A percentile compares a stretch with the other conserved stretches of the same genome.
These are phyloP conservation scores for Ophidiomyces ophidiicola DNA, from an alignment of 2,329 filamentous ascomycete genomes.

Conservation along the genomic window DNA sequence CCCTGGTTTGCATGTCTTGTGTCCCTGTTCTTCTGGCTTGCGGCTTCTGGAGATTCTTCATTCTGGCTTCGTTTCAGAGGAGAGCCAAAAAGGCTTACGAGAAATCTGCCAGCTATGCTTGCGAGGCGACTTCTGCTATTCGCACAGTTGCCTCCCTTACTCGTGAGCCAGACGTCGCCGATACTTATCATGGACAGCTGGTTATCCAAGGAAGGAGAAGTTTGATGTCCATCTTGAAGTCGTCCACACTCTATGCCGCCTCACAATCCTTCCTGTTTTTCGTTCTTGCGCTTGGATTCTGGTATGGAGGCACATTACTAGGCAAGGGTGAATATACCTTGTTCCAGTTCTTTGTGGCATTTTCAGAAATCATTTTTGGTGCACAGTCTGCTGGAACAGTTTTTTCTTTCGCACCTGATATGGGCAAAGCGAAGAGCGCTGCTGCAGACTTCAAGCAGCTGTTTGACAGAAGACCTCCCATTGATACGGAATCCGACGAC, in stretches of 20 bases:
- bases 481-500: constrained; percentile 67
- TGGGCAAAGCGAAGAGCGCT: constrained; percentile 82
- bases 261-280: constrained; percentile 77
- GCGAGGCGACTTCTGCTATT: constrained; percentile 86
- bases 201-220: constrained; percentile 55
- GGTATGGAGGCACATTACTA: constrained; percentile 75
- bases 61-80: constrained; percentile 65
- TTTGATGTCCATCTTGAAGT: constrained; percentile 61
- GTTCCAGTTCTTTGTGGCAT: constrained; percentile 88
- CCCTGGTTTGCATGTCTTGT: constrained; percentile 66
- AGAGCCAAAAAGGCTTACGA: constrained; percentile 71
- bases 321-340: constrained; percentile 57
- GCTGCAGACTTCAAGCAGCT: constrained; percentile 68
- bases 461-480: constrained; percentile 67
- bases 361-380: constrained; percentile 77
- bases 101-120: constrained; percentile 71
- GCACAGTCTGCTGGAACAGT: constrained; percentile 82
- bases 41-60: constrained; percentile 79
- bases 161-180: constrained; percentile 67
- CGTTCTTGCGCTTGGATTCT: constrained; percentile 78
- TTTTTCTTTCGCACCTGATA: constrained; percentile 82
- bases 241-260: constrained; percentile 66
- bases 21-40: constrained; percentile 67
- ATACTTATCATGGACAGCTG: constrained; percentile 56
- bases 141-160: constrained; percentile 87